Conservation (phyloP, 495 filamentous ascomycete genomes). For the Lasiosphaeria miniovina region DNA sequence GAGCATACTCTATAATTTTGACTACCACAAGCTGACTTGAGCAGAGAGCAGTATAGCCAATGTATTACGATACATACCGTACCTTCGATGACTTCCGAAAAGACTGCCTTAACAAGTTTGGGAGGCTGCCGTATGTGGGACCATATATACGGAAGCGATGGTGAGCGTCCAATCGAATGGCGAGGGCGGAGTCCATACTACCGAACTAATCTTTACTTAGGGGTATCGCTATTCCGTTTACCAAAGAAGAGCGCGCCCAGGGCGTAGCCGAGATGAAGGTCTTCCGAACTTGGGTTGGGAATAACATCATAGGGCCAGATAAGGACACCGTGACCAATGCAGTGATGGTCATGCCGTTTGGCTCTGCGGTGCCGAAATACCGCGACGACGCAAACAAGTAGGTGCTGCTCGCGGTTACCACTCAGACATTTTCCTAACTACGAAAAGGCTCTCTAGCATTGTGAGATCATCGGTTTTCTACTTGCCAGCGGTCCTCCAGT, state of each 20-base stretch:
- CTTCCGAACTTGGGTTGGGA: not conserved
- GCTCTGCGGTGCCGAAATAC: not conserved
- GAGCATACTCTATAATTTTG: not conserved
- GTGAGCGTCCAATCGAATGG: not conserved
- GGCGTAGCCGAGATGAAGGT: not conserved
- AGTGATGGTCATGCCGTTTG: not conserved
- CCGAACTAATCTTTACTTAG: not conserved
- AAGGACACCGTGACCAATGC: not conserved
- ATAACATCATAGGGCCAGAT: not conserved
- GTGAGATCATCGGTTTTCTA: not conserved
- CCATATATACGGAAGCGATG: not conserved
- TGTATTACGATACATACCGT: not conserved
- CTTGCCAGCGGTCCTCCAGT: not conserved
- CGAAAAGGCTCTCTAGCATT: not conserved
- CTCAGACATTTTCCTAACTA: not conserved
- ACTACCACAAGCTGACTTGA: not conserved
- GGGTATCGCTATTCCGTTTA: not conserved
- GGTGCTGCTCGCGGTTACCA: not conserved
- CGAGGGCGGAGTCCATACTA: not conserved
- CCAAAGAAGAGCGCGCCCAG: not conserved
- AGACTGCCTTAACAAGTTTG: not conserved
- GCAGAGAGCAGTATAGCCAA: not conserved
- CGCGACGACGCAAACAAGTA: not conserved
- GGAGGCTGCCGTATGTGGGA: not conserved
- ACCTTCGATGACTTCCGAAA: not conserved